These are phyloP conservation scores for Coemansia sp. DNA, from an alignment of 192 early-diverging fungal species.

Conservation along the genomic window DNA sequence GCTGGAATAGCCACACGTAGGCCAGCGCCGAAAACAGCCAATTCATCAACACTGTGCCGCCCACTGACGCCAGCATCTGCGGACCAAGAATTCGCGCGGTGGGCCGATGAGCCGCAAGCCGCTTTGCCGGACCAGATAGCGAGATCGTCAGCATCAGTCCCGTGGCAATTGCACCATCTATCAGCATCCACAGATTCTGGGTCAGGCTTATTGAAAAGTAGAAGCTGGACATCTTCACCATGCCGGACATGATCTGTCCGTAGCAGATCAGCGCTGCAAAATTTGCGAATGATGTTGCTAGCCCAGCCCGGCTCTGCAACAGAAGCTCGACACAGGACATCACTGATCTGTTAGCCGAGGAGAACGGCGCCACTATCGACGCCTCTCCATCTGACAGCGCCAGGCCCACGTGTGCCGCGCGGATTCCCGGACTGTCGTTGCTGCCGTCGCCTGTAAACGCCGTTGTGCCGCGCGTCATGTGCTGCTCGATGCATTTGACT, in stretches of 20 bases:
- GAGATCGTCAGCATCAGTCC: conserved; percentile 55
- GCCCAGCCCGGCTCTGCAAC: conserved; percentile 57
- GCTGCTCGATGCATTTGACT: conserved; percentile 67
- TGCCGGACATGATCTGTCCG: conserved; percentile 56
- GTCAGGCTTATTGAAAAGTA: conserved; percentile 63
- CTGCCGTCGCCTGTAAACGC: conserved; percentile 87
- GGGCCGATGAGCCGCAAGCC: conserved; percentile 55
- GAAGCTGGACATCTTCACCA: conserved; percentile 57
- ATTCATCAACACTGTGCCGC: conserved; percentile 64
- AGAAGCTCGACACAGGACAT: conserved; percentile 57
- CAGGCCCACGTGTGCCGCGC: conserved; percentile 77
- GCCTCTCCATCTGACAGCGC: conserved; percentile 79
- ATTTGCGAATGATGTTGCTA: conserved; percentile 65
- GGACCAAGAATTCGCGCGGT: conserved; percentile 65
- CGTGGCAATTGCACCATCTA: conserved; percentile 63
- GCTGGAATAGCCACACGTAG: conserved; percentile 56
- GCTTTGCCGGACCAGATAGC: conserved; percentile 40
- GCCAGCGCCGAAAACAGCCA: conserved; percentile 36
- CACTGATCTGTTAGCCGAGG: conserved; percentile 62
- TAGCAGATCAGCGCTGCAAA: conserved; percentile 65
- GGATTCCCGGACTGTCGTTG: conserved; percentile 80
- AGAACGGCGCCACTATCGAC: conserved; percentile 81
- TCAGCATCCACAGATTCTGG: conserved; percentile 63
- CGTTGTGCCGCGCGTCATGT: conserved; percentile 73
- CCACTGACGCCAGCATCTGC: conserved; percentile 60